Conservation (phyloP, 2,329 filamentous ascomycete genomes). For the Cladosporium sp. region DNA sequence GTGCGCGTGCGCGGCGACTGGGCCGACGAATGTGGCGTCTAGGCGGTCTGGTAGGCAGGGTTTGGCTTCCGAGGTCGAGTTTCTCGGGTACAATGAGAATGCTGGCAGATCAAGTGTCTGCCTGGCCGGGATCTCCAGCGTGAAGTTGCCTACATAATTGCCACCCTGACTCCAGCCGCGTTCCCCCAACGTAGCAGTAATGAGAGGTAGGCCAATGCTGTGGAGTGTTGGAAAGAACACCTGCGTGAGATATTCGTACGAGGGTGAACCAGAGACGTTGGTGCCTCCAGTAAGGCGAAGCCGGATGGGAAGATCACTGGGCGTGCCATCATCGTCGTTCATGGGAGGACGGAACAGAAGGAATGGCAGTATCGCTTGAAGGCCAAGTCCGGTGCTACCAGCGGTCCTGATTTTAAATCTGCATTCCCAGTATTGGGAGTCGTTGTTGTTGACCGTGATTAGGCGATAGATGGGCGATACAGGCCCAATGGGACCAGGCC, state of each 20-base stretch:
- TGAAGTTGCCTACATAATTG: conserved; percentile 45
- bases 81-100: conserved; percentile 33
- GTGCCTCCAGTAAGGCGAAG: conserved; percentile 55
- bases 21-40: conserved; percentile 37
- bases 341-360: conserved; percentile 42
- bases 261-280: conserved; percentile 53
- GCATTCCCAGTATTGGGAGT: conserved; percentile 28
- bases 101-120: conserved; percentile 25
- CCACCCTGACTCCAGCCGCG: conserved; percentile 53
- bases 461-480: conserved; percentile 19
- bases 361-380: conserved; percentile 58
- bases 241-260: conserved; percentile 53
- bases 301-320: conserved; percentile 17
- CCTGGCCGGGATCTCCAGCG: conserved; percentile 46
- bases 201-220: conserved; percentile 46
- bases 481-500: conserved; percentile 21
- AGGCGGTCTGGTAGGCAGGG: conserved; percentile 26
- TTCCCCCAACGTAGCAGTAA: conserved; percentile 40
- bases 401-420: conserved; percentile 44
- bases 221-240: conserved; percentile 53
- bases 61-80: conserved; percentile 15
- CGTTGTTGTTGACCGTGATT: conserved; percentile 1
- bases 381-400: conserved; percentile 52
- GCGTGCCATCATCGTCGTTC: conserved; percentile 17
- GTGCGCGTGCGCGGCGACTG: conserved; percentile 29